These are phyloP conservation scores for Rhamnella rubrinervis DNA, from an alignment of 331 rosid species.

Conservation along the genomic window DNA sequence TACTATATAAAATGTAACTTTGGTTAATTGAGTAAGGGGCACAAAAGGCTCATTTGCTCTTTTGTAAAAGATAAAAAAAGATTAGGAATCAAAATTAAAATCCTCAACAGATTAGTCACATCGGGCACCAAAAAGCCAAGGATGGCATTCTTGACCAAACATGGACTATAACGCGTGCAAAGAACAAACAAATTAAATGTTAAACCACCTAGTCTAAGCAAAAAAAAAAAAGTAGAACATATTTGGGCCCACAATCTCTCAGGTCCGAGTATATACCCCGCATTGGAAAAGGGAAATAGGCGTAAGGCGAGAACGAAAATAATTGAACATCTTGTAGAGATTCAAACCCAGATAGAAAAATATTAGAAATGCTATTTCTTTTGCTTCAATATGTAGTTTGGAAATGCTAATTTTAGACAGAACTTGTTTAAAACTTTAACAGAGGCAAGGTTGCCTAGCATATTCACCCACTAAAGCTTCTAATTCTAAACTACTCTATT, in stretches of 20 bases:
- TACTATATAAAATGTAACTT: not conserved
- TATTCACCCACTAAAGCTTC: no score
- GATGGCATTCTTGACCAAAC: slow-evolving; percentile 30
- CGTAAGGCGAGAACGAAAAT: no score
- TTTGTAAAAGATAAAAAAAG: slow-evolving; percentile 10
- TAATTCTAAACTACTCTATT: not conserved
- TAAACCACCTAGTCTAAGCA: no score
- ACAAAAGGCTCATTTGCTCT: slow-evolving; percentile 5
- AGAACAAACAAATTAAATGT: no score
- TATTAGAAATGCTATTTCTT: not conserved
- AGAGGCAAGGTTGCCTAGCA: no score
- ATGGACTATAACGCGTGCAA: not conserved
- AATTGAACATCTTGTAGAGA: not conserved
- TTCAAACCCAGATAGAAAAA: not conserved
- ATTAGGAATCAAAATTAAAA: slow-evolving; percentile 25
- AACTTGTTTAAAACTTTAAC: not conserved
- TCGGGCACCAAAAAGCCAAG: slow-evolving; percentile 30
- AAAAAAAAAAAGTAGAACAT: no score
- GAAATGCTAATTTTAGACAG: not conserved
- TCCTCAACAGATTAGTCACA: slow-evolving; percentile 42
- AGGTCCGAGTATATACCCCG: no score
- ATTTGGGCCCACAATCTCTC: no score
- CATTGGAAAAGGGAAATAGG: no score
- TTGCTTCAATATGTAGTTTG: not conserved
- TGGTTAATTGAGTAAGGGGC: not conserved